Base-by-base conservation (phyloP, 208 protist species). In the Strigomonas galati region DNA sequence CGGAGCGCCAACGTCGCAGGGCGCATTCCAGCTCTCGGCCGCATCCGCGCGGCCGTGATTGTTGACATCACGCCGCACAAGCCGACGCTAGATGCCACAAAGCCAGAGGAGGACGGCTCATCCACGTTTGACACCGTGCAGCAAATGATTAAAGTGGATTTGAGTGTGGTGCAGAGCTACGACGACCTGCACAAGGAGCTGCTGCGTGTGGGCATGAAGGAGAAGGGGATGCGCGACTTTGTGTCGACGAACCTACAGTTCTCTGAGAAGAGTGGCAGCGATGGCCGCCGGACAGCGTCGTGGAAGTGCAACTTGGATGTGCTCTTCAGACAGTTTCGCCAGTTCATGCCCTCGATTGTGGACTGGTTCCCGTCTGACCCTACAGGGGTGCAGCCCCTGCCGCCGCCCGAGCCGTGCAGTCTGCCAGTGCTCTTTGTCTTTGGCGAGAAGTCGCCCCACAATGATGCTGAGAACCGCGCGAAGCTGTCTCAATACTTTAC, bases 371-470 rank as follows among this genome's bases (percentile, higher is more conserved):
- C 27, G 23, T 44, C 26, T 12, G 56, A 57, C 43, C 12, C 54
- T 2, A 43, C 26, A 14, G 30, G 17, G 9, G 35, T 51, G 9
- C 19, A 62, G 53, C 37, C 40, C 53, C 35, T 24, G 51, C 53
- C 72, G 59, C 28, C 62, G 21, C 85, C 85, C 2, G 19, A 57
- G 24, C 72, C 70, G 12, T 92, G 84, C 71, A 74, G 75, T 54
- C 51, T 95, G 57, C 89, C 89, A 19, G 76, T 81, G 21, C 67
- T 93, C 30, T 95, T 95, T 69, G 89, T 95, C 5, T 95, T 93
- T 70, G 89, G 89, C n/a, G 71, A 68, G 17, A 67, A 82, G 52
- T 93, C 85, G 31, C 84, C 85, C 26, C 92, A 92, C 67, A 92
- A 95, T 59, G 72, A 74, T 24, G 17, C 69, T 14, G 74, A 56